Evolutionary conservation across 805 yeast species (phyloP), one percentile per base, ranked within the genome.

Genomic region (Candida ponderosae): DNA sequence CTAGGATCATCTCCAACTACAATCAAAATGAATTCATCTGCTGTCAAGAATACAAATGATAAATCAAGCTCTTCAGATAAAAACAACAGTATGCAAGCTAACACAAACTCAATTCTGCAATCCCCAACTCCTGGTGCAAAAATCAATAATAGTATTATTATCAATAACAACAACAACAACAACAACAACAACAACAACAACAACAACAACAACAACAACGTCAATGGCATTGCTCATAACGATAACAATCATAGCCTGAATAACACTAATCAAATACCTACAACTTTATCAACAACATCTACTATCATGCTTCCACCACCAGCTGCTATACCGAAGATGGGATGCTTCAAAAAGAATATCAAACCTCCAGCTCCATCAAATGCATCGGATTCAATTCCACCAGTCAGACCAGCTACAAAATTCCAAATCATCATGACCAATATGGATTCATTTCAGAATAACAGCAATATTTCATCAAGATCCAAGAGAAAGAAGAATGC

Each of bases 351-450:
- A 38, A 51, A 53, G 35, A 24, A 34, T 21, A 19, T 27, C 21
- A 29, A 18, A 39, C 18, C 18, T 14, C 14, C 10, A 21, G n/a
- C n/a, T 38, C 29, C 32, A 17, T 19, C 30, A 29, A 34, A 37
- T 13, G 29, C 28, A 18, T 27, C 28, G 14, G 31, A 19, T 29
- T 24, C 21, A 15, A 24, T 29, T 26, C 33, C 7, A 40, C 20
- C 28, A 19, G 14, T 11, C 14, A 24, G n/a, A 24, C 33, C 18
- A 15, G 33, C 40, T 8, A 36, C 48, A 2, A 53, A 46, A 30
- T 46, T 62, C 35, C 65, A 66, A 26, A 58, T 63, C 32, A 59
- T 61, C 18, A 53, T 59, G 38, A 57, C 60, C 6, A 67, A 61
- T 36, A 63, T 53, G 16, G 52, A 56, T 27, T 36, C 51, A 3